Percentiles rank a stretch among this genome's conserved stretches.
phyloP scores from a whole-genome alignment of 768 basidiomycete genomes.

The Hirschioporus abietinus region DNA sequence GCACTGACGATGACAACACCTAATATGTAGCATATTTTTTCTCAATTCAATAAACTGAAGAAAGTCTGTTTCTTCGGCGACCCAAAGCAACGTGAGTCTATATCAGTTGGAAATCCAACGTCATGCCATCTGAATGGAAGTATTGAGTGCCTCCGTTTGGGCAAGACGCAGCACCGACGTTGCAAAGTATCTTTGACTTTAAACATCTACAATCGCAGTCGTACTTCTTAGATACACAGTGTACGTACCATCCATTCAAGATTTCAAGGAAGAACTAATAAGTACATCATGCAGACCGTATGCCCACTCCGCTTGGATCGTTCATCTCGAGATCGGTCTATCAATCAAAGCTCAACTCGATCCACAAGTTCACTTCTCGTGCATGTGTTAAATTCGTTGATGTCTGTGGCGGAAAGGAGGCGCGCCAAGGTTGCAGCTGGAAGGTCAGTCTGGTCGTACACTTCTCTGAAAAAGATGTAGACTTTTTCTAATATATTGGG shows the following conservation, averaged over 20 bases:
- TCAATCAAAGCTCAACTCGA: constrained; percentile 30
- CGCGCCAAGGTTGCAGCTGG: constrained; percentile 36
- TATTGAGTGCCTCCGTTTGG: constrained; percentile 48
- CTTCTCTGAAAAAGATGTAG: background rate
- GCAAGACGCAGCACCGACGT: constrained; percentile 29
- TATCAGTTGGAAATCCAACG: background rate
- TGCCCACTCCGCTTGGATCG: constrained; percentile 42
- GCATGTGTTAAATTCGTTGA: constrained; percentile 42
- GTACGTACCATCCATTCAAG: constrained; percentile 22
- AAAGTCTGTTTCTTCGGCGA: constrained; percentile 53
- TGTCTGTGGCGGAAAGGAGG: constrained; percentile 33
- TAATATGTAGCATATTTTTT: constrained; percentile 45
- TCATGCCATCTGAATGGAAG: background rate
- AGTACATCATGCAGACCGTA: constrained; percentile 34
- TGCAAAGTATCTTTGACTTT: constrained; percentile 44
- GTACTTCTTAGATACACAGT: constrained; percentile 44
- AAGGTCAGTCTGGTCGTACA: constrained; percentile 25
- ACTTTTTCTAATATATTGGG: background rate
- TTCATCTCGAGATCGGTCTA: constrained; percentile 48
- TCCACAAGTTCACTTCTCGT: constrained; percentile 27
- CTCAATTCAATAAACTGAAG: constrained; percentile 31
- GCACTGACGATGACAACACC: no score
- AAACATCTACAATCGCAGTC: constrained; percentile 29
- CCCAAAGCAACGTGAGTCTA: constrained; percentile 42
- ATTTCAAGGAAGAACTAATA: background rate